These are phyloP conservation scores for Chondrus crispus DNA, from an alignment of 23 red algal species.

Conservation along the genomic window DNA sequence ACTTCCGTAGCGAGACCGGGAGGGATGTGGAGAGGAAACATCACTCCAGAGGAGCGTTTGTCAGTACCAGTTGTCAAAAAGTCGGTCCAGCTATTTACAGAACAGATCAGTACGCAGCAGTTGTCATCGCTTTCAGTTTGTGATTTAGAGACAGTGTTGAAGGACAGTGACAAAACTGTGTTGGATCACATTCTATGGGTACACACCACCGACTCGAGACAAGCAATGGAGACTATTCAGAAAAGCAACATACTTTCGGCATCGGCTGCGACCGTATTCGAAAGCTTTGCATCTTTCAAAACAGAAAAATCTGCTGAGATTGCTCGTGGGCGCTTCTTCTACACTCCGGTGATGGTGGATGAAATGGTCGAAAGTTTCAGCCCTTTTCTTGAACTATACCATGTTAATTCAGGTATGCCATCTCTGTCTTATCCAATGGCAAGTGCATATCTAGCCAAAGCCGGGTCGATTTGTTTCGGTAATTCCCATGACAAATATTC, in stretches of 20 bases:
- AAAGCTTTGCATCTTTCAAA: no score
- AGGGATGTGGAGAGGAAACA: conserved; percentile 33
- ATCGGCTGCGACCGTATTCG: no score
- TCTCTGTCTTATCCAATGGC: neutral
- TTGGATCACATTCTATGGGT: neutral
- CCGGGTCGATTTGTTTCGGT: neutral
- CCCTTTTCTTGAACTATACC: neutral
- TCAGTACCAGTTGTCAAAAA: neutral
- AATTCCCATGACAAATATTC: neutral
- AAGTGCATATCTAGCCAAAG: neutral
- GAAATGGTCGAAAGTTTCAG: neutral
- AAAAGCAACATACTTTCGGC: no score
- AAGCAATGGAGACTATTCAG: neutral
- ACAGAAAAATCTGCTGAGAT: no score
- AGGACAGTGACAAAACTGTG: neutral
- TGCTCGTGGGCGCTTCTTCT: no score
- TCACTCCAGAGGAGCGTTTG: neutral
- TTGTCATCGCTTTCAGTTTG: neutral
- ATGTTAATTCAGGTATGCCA: neutral
- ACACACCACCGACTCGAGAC: neutral
- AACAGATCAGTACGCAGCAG: neutral
- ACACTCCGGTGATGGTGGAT: neutral
- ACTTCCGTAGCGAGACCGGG: neutral
- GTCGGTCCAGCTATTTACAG: neutral
- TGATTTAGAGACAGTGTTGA: neutral